A percentile compares a stretch with the other conserved stretches of the same genome.
Conservation (phyloP, 2,329 filamentous ascomycete species). For the Neofusicoccum kwambonambiense region DNA sequence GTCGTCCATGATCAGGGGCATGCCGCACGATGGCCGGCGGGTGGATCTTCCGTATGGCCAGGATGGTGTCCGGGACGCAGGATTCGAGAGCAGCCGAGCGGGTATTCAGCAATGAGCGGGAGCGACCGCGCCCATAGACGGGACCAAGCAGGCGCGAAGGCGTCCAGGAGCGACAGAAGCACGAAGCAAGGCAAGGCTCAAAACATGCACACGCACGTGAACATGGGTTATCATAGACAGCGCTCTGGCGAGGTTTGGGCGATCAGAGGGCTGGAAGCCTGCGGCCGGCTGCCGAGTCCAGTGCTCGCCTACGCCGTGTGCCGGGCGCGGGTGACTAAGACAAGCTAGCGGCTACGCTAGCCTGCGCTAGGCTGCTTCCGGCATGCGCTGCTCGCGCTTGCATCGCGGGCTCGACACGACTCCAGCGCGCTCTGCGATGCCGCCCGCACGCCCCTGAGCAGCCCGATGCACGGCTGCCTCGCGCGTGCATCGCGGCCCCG, state of each 20-base stretch:
- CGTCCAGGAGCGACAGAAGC: neutral
- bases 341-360: neutral
- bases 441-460: neutral
- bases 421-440: neutral
- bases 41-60: neutral
- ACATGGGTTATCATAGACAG: neutral
- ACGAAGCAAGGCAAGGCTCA: neutral
- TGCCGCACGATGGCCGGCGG: neutral
- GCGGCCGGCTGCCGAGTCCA: neutral
- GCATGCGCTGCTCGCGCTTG: neutral
- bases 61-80: neutral
- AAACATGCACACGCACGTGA: neutral
- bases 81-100: neutral
- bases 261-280: neutral
- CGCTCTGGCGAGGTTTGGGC: neutral
- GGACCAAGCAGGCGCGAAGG: neutral
- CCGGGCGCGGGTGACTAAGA: neutral
- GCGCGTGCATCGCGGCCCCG: neutral
- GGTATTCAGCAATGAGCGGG: neutral
- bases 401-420: constrained; percentile 2
- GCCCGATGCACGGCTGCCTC: neutral
- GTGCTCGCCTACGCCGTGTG: neutral
- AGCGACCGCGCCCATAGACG: neutral
- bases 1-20: constrained; percentile 56
- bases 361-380: neutral